Evolutionary conservation across 352 stramenopile species (phyloP).

Genomic region (Globisporangium nagaii): DNA sequence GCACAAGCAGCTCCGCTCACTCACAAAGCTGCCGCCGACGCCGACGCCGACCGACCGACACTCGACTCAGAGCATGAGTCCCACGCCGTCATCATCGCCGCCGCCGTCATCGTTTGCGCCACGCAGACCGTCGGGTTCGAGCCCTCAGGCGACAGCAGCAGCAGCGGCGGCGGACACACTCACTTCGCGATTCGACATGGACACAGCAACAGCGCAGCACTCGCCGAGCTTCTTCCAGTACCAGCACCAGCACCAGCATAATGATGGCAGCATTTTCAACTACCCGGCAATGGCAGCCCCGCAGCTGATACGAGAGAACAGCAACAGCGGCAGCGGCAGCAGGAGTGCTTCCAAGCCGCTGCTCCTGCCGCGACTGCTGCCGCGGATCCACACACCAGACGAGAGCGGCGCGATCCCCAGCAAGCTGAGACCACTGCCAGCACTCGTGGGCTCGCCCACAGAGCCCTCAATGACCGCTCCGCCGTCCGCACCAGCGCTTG

Average conservation of each 20-base stretch:
- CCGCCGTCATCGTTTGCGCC: background rate
- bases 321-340: background rate
- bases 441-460: background rate
- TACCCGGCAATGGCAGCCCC: background rate
- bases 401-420: background rate
- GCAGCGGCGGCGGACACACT: background rate
- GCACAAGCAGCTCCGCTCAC: background rate
- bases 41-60: too few species aligned
- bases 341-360: background rate
- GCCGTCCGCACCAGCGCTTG: background rate
- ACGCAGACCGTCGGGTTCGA: background rate
- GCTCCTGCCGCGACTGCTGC: constrained; percentile 11
- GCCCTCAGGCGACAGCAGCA: background rate
- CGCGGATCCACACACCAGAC: background rate
- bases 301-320: background rate
- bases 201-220: background rate
- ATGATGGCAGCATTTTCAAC: background rate
- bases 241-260: background rate
- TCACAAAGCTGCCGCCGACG: background rate
- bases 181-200: constrained; percentile 1
- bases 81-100: too few species aligned
- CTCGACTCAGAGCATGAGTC: too few species aligned
- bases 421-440: background rate
- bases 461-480: background rate
- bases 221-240: background rate